Conservation (phyloP, 1,284 basidiomycete species). For the Papiliotrema flavescens region DNA sequence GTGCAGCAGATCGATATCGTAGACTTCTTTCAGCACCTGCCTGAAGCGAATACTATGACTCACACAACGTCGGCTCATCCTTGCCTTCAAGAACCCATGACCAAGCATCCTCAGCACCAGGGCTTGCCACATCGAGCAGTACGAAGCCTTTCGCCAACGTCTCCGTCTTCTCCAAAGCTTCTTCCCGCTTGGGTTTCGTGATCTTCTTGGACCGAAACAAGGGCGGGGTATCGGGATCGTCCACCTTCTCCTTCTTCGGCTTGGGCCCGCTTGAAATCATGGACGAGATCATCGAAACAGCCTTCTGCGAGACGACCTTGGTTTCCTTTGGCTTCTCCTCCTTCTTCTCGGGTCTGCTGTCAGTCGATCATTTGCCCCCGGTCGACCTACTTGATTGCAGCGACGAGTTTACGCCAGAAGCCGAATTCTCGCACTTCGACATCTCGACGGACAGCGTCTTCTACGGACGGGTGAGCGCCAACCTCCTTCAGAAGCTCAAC, state of each 20-base stretch:
- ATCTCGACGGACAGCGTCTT: constrained; percentile 34
- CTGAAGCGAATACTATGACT: constrained; percentile 26
- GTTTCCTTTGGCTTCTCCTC: background rate
- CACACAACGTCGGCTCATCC: constrained; percentile 67
- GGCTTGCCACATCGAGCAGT: constrained; percentile 30
- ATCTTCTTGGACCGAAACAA: constrained; percentile 14
- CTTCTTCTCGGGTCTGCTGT: constrained; percentile 1
- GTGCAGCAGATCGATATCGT: constrained; percentile 61
- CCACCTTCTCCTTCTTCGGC: background rate
- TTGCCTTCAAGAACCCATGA: constrained; percentile 67
- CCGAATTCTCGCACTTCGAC: constrained; percentile 43
- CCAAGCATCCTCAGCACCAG: constrained; percentile 43
- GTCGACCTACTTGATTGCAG: constrained; percentile 12
- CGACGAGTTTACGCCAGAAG: constrained; percentile 39
- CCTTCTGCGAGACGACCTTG: background rate
- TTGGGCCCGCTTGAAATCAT: constrained; percentile 3
- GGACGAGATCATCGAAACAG: background rate
- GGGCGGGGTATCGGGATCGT: constrained; percentile 10
- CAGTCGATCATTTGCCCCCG: background rate
- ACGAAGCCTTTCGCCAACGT: constrained; percentile 46
- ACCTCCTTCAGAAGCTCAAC: constrained; percentile 37
- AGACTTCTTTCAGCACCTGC: constrained; percentile 53
- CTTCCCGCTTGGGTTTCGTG: constrained; percentile 43
- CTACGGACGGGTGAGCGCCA: constrained; percentile 30
- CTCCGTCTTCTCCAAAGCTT: constrained; percentile 44